Base-by-base conservation (phyloP, 768 basidiomycete species). In the Favolaschia claudopus region DNA sequence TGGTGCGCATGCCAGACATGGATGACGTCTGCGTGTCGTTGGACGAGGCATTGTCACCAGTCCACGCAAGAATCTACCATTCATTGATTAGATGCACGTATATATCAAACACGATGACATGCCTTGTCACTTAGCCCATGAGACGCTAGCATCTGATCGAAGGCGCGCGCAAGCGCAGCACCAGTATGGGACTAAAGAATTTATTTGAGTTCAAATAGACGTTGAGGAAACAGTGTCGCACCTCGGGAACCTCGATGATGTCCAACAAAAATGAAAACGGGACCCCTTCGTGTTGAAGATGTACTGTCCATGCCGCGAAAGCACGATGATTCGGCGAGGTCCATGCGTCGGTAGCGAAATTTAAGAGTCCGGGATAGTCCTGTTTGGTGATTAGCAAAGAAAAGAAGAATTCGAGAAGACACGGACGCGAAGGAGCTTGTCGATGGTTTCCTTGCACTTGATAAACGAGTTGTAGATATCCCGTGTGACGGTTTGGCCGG, bases 81-180 rank as follows among this genome's bases (percentile, higher is more conserved):
- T 5, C n/a, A 46, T 5, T 9, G 43, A n/a, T 49, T 20, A 49
- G 17, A 49, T 38, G 20, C 6, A 17, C n/a, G n/a, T n/a, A 32
- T 28, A 33, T 31, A 29, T 39, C 13, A 40, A 27, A 48, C 36
- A 27, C 48, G 31, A 43, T 33, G 14, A 59, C 67, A 66, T 10
- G 76, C 75, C 74, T 79, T 79, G 7, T 74, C 39, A 7, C 37
- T 55, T 32, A 79, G 69, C 0, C 75, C 72, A 55, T 74, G 80
- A 0, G 76, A 70, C 4, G 74, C 39, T 4, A 82, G 68, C 7
- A 79, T 68, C 5, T 65, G 25, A 2, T 64, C 63, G 53, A 80
- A 78, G 5, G 65, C 77, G 1, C 34, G 48, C 0, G 78, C 77
- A 14, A 82, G 67, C 15, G 73, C 70, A 1, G 64, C 20, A 4